Percentiles rank a stretch among this genome's conserved stretches.
phyloP scores from a whole-genome alignment of 768 basidiomycete species.

The Amylocystis lapponica region DNA sequence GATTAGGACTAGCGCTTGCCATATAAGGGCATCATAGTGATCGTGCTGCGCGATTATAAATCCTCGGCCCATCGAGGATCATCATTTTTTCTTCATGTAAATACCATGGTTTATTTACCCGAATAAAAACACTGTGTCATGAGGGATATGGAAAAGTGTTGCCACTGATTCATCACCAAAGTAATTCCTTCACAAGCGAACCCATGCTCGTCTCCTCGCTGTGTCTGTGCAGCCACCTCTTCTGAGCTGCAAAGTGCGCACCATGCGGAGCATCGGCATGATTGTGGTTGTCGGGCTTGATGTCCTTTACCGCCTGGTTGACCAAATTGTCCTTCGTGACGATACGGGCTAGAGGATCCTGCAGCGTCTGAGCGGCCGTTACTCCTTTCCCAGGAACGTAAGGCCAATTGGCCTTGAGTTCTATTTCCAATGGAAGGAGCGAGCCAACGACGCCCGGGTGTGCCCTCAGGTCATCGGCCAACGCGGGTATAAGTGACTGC shows the following conservation, averaged over 20 bases:
- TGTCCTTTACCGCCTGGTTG: constrained; percentile 1
- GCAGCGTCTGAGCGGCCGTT: not conserved
- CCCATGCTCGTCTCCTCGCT: constrained; percentile 14
- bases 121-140: no score
- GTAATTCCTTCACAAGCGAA: constrained; percentile 9
- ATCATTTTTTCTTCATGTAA: not conserved
- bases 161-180: no score
- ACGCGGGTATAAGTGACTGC: constrained; percentile 24
- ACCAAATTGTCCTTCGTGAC: not conserved
- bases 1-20: not conserved
- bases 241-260: not conserved
- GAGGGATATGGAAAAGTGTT: no score
- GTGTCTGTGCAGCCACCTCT: constrained; percentile 2
- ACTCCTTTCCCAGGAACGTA: not conserved
- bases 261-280: not conserved
- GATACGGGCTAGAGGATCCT: not conserved
- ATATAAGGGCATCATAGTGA: not conserved
- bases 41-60: not conserved
- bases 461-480: constrained; percentile 32
- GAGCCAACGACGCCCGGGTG: constrained; percentile 38
- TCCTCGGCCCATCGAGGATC: no score
- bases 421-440: constrained; percentile 48
- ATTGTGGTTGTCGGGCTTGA: not conserved
- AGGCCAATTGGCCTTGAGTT: constrained; percentile 41
- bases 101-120: no score